These are phyloP conservation scores for Debaryomycetaceae sp. DNA, from an alignment of 1,139 yeast genomes.

Conservation along the genomic window DNA sequence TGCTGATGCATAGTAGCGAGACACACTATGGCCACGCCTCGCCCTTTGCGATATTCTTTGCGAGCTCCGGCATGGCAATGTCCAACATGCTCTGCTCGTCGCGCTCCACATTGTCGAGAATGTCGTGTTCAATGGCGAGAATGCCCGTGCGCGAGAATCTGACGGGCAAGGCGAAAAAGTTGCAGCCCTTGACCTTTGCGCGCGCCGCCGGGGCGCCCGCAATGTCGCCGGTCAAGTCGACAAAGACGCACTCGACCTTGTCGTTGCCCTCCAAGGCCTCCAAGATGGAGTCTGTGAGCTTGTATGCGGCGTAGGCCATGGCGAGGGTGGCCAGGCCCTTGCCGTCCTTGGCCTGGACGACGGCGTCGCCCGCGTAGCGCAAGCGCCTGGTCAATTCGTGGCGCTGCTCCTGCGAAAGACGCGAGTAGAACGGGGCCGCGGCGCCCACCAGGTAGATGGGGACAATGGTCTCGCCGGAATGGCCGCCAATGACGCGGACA, in stretches of 20 bases:
- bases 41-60: constrained; percentile 36
- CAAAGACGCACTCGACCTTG: constrained; percentile 68
- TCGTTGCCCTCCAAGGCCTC: constrained; percentile 46
- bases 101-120: constrained; percentile 42
- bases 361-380: constrained; percentile 99
- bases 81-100: constrained; percentile 69
- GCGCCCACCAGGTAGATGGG: constrained; percentile 66
- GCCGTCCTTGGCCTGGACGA: constrained; percentile 96
- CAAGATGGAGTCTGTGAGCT: constrained; percentile 82
- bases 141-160: constrained; percentile 86
- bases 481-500: constrained; percentile 89
- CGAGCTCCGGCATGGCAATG: constrained; percentile 76
- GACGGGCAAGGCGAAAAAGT: constrained; percentile 89
- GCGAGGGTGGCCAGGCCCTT: constrained; percentile 98
- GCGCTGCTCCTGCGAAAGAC: constrained; percentile 15
- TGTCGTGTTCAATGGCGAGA: constrained; percentile 42
- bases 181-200: constrained; percentile 62
- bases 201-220: constrained; percentile 72
- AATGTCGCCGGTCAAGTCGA: constrained; percentile 32
- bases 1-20: background rate
- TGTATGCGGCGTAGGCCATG: constrained; percentile 98
- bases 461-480: constrained; percentile 96
- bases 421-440: constrained; percentile 14
- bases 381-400: constrained; percentile 79
- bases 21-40: too few relatives aligned